Base-by-base conservation (phyloP, 495 filamentous ascomycete genomes). In the Echria macrotheca region DNA sequence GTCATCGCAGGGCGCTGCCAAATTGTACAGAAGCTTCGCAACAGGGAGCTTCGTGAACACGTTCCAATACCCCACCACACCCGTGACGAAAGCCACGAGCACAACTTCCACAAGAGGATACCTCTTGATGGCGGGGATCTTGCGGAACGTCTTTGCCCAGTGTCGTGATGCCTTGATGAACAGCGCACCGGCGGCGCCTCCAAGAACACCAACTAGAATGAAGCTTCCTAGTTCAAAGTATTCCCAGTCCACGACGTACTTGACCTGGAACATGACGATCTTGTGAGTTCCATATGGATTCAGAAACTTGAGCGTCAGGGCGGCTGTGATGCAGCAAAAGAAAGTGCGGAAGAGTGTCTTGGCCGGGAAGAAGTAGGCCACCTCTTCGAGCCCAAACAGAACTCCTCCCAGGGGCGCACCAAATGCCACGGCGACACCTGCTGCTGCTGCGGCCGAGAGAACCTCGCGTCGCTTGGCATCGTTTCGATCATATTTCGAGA, bases 271-370 rank as follows among this genome's bases (percentile, higher is more conserved):
- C 55, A 97, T 76, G 49, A 98, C 93, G 47, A 98, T 91, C 64
- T 98, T 97, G 45, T 87, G 81, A 0, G 89, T 98, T 15, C 91
- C 91, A 61, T 98, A 98, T 0, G 93, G 93, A 49, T 98, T 91
- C 43, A 97, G 74, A 59, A 96, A 95, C 58, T 95, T 95, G 47
- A 97, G 71, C 3, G 91, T 89, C 21, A 98, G 63, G 0, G 93
- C 86, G 18, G 93, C 90, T 1, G 79, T 87, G 58, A 97, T 97
- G 67, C 91, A 98, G 67, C 90, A 96, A 69, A 96, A 98, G 72
- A 98, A 97, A 1, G 93, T 98, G 31, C 93, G 77, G 70, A 98
- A 98, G 3, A 98, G 79, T 2, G 91, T 96, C 69, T 98, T 97
- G n/a, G 93, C 87, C 3, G 91, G 93, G 66, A 96, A 96, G 63